Evolutionary conservation across 495 filamentous ascomycete genomes (phyloP), one percentile per base, ranked within the genome.

Genomic region (Podospora pseudocomata): DNA sequence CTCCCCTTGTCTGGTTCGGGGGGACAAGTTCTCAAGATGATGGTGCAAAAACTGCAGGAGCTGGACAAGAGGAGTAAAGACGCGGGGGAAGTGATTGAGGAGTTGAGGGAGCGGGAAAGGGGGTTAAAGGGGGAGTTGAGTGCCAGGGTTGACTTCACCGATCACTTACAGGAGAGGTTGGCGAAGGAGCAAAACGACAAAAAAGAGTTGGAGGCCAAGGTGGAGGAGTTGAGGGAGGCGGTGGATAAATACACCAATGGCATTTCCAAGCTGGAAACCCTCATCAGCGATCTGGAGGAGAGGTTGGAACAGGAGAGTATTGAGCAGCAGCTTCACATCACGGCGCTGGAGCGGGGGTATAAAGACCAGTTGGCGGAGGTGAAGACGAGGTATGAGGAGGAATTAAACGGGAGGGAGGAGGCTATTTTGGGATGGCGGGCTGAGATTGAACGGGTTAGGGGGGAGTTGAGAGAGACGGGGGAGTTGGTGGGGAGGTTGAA

Each of bases 31-130:
- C 1, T 23, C 23, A 23, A 23, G 23, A 23, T 23, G 23, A 23
- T 66, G 69, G 86, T 75, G 68, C 81, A 71, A 78, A 81, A 58
- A 74, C 77, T 86, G 26, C 75, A 81, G 13, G 73, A 74, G 2
- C 77, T 86, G 3, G n/a, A 1, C 18, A 11, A 19, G 32, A 88
- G 16, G 83, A 87, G 34, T 61, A 72, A 76, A 16, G 68, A 70
- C 34, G 34, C 34, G 1, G 30, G 30, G 30, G 30, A 23, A 23
- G 23, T 23, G 23, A 23, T 23, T 23, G 30, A 32, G 30, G 30
- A 32, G 30, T 4, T 32, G 30, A 5, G 30, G 30, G 30, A 32
- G 30, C 4, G 7, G 30, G 7, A 32, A 32, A 32, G 30, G 30
- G 30, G 30, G 30, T 7, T 32, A 0, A 32, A 7, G 39, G 9